These are phyloP conservation scores for Plasmodium knowlesi DNA, from an alignment of 169 alveolate species.

Conservation along the genomic window DNA sequence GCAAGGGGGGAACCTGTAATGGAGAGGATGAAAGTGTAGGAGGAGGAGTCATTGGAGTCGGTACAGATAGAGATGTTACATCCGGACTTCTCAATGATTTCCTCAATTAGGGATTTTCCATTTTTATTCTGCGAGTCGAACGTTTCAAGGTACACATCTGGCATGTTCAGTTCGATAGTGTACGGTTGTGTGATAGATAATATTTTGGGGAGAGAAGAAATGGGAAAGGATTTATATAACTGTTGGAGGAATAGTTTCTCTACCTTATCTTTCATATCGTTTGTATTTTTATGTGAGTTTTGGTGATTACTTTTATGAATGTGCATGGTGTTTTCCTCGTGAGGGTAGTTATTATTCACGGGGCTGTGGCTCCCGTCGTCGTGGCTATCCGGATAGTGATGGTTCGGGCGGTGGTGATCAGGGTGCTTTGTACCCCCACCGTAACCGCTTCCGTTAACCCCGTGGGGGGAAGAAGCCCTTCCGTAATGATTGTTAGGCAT, in stretches of 20 bases:
- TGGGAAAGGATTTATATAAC: slow-evolving; percentile 53
- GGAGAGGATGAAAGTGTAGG: slow-evolving; percentile 65
- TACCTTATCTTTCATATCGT: slow-evolving; percentile 37
- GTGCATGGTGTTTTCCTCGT: background rate
- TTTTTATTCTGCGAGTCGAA: slow-evolving; percentile 70
- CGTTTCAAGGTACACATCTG: slow-evolving; percentile 68
- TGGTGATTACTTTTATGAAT: too few species aligned
- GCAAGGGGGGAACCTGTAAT: slow-evolving; percentile 69
- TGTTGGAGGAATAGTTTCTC: slow-evolving; percentile 40
- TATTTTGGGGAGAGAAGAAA: slow-evolving; percentile 51
- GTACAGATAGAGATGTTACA: slow-evolving; percentile 69
- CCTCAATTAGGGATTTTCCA: slow-evolving; percentile 67
- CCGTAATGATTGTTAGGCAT: background rate
- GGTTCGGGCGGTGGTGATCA: background rate
- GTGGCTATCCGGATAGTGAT: background rate
- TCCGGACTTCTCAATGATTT: slow-evolving; percentile 62
- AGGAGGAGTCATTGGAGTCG: slow-evolving; percentile 69
- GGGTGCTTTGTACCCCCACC: background rate
- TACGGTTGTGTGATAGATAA: slow-evolving; percentile 61
- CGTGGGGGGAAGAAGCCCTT: background rate
- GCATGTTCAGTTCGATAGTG: slow-evolving; percentile 72
- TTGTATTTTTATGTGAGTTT: slow-evolving; percentile 10
- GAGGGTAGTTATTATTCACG: slow-evolving; percentile 1
- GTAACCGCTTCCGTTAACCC: background rate
- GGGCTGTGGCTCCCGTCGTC: background rate